Conservation (phyloP, 2,329 filamentous ascomycete species). For the Orbilia oligospora region DNA sequence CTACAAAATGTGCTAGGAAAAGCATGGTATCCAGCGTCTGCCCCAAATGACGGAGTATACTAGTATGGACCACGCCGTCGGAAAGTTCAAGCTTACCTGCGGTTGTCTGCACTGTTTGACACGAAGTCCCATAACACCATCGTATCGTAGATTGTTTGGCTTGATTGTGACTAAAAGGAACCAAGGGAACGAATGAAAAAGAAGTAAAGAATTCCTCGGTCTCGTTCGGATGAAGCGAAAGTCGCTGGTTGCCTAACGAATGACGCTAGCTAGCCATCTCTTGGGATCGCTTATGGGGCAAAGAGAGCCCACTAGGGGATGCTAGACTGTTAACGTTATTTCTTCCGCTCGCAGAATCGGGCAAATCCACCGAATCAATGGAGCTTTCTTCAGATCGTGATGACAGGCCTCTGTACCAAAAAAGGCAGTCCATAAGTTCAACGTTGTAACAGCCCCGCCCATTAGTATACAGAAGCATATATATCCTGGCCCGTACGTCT, state of each 20-base stretch:
- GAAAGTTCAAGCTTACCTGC: constrained; percentile 45
- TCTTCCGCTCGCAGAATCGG: constrained; percentile 59
- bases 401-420: constrained; percentile 52
- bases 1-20: constrained; percentile 33
- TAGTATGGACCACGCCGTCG: constrained; percentile 31
- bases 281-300: constrained; percentile 55
- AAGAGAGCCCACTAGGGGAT: constrained; percentile 41
- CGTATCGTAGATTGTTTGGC: constrained; percentile 52
- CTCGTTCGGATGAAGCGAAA: constrained; percentile 58
- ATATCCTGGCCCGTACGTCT: constrained; percentile 44
- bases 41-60: constrained; percentile 29
- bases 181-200: constrained; percentile 45
- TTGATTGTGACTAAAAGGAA: constrained; percentile 61
- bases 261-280: constrained; percentile 56
- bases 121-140: constrained; percentile 41
- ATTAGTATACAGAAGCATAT: constrained; percentile 26
- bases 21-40: constrained; percentile 39
- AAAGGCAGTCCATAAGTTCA: constrained; percentile 56
- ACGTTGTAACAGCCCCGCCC: constrained; percentile 46
- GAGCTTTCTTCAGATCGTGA: constrained; percentile 54
- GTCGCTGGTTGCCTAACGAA: constrained; percentile 57
- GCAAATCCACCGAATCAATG: constrained; percentile 59
- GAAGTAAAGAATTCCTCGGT: constrained; percentile 58
- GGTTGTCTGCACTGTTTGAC: constrained; percentile 60
- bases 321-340: constrained; percentile 58